Evolutionary conservation across 225 moss, liverwort and hornwort species (phyloP), one percentile per base, ranked within the genome.

Genomic region (Thuidium tamariscinum): DNA sequence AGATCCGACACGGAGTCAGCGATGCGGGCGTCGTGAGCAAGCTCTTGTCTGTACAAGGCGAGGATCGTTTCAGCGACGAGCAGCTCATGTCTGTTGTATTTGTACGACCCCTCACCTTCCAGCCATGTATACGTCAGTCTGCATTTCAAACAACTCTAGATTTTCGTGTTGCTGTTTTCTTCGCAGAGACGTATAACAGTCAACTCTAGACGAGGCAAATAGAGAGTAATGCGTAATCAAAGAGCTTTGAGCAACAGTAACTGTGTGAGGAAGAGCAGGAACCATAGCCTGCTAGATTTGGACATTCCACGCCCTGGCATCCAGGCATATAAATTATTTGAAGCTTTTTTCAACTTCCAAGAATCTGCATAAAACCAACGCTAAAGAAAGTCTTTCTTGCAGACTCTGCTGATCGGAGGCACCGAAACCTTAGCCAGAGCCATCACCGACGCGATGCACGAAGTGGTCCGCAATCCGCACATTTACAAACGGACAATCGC

Each of bases 1-100:
- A 88, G 67, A 85, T 78, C 48, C 81, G 77, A 55, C 48, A 55
- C 44, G 68, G 81, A 57, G 80, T 67, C 39, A 81, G 79, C 80
- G 81, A 84, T 11, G n/a, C 39, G 71, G 88, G 85, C 57, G 66
- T 90, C 42, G 36, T 88, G 74, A 82, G 82, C 85, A 88, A 90
- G 88, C 82, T 88, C 85, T 90, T 88, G 88, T 88, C 82, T 57
- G 70, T 85, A 23, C 82, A 90, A 88, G 88, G 88, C 56, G 79
- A 72, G 76, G 84, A 87, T 63, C 87, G 81, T 34, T 88, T 84
- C 76, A 90, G 82, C 81, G 56, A 90, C 56, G 88, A 90, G 76
- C 88, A 90, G 41, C 57, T 90, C 59, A 81, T 85, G 39, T 72
- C 88, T 48, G 42, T 73, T 79, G 90, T 85, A 49, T 88, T 90